Conservation (phyloP, 1,284 basidiomycete genomes). For the Ganoderma meredithae region DNA sequence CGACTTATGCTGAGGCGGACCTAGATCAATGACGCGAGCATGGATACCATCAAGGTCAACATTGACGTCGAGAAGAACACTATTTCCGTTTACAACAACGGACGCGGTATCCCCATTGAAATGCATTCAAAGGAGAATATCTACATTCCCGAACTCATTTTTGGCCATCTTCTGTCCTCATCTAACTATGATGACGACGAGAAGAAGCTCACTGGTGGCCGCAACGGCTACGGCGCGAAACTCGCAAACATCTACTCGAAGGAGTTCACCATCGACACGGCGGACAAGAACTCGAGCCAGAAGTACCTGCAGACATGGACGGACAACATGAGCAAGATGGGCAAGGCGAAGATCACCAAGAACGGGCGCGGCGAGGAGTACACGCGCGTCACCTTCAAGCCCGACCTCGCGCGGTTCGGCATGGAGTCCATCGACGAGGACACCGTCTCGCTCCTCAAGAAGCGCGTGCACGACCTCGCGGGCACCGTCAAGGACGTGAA, state of each 20-base stretch:
- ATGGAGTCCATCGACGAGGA: slow-evolving; percentile 95
- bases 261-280: slow-evolving; percentile 98
- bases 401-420: slow-evolving; percentile 91
- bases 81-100: slow-evolving; percentile 97
- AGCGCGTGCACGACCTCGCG: slow-evolving; percentile 98
- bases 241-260: slow-evolving; percentile 98
- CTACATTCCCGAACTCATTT: slow-evolving; percentile 98
- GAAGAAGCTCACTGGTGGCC: slow-evolving; percentile 98
- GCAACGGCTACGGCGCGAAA: slow-evolving; percentile 99
- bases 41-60: slow-evolving; percentile 90
- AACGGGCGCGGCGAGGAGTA: slow-evolving; percentile 89
- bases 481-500: slow-evolving; percentile 95
- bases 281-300: slow-evolving; percentile 85
- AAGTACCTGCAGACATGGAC: slow-evolving; percentile 98
- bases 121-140: slow-evolving; percentile 94
- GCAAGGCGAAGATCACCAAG: slow-evolving; percentile 92
- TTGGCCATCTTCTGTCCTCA: slow-evolving; percentile 94
- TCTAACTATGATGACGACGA: slow-evolving; percentile 99
- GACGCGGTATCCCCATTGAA: slow-evolving; percentile 96
- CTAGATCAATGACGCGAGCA: slow-evolving; percentile 88
- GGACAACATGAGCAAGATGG: slow-evolving; percentile 92
- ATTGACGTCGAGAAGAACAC: slow-evolving; percentile 87
- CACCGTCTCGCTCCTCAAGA: slow-evolving; percentile 88
- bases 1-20: neutral
- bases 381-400: slow-evolving; percentile 95